Evolutionary conservation across 106 monocot species (phyloP), one percentile per base, ranked within the genome.

Genomic region (Apostasia shenzhenica): DNA sequence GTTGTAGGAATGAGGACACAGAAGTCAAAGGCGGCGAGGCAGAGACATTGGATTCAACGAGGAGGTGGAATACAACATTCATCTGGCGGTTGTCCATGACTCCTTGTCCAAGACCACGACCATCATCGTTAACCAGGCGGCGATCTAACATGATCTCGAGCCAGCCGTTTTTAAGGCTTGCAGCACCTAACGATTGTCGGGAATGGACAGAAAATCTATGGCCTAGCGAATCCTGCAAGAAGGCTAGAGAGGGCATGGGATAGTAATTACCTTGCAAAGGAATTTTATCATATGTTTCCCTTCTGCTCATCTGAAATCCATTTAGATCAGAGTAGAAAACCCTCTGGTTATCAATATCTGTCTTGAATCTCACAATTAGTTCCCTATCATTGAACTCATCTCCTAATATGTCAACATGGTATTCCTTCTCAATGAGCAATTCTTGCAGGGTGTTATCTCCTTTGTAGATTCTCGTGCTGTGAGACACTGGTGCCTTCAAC

Each of bases 211-310:
- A 92, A 75, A 97, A 84, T 37, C 97, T 80, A 8, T 57, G 64
- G 55, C 97, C 97, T 26, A 48, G 58, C 38, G 69, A 59, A 79
- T 89, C 85, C 75, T 97, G 92, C 41, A 97, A 72, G 67, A 97
- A 97, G 38, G 97, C 86, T 45, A 92, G 84, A 12, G 92, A 86
- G 5, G 95, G 92, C 92, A 97, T 87, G 10, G 95, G 97, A 67
- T 97, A 97, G 64, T 92, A 97, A 73, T 92, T 97, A 40, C 97
- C 92, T 66, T 97, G 92, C 41, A 92, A 73, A 45, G 97, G 97
- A 45, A 97, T 92, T 72, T 97, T 97, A 76, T 89, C 86, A 67
- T 92, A 97, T 39, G 85, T 89, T 78, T 97, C 82, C 60, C 97
- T 89, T 38, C 97, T 44, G 68, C 86, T 97, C 86, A 87, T 97